Evolutionary conservation across 345 rosid species (phyloP).

Genomic region (Mercurialis annua): DNA sequence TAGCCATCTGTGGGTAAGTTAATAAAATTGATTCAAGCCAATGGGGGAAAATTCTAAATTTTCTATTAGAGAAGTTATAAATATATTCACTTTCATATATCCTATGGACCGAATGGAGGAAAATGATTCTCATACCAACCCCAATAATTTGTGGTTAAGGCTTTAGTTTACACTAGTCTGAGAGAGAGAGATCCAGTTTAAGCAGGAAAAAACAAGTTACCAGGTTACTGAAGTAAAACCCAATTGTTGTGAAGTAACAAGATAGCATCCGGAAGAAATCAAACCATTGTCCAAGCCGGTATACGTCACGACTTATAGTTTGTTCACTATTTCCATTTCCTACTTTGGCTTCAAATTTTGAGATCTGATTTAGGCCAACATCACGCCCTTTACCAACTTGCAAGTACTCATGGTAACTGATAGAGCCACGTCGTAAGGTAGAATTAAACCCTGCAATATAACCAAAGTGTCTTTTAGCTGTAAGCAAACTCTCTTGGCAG

Average conservation of each 20-base stretch:
- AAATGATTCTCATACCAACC: not conserved
- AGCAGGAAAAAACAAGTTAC: slow-evolving; percentile 37
- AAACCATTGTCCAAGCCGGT: slow-evolving; percentile 78
- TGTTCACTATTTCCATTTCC: slow-evolving; percentile 98
- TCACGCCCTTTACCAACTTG: slow-evolving; percentile 99
- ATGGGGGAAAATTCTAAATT: no score
- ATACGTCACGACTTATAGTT: slow-evolving; percentile 84
- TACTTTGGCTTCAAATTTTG: slow-evolving; percentile 95
- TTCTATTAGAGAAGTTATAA: not conserved
- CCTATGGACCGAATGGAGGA: not conserved
- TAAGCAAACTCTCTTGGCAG: slow-evolving; percentile 12
- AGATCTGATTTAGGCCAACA: slow-evolving; percentile 93
- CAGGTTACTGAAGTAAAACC: slow-evolving; percentile 90
- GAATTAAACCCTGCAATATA: slow-evolving; percentile 67
- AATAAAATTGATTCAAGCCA: no score
- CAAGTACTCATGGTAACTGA: slow-evolving; percentile 82
- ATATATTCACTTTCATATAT: not conserved
- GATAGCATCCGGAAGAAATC: slow-evolving; percentile 97
- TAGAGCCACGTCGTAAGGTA: slow-evolving; percentile 70
- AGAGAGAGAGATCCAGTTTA: not conserved
- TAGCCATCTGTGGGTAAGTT: not conserved
- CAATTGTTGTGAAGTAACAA: slow-evolving; percentile 92
- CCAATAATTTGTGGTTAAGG: not conserved
- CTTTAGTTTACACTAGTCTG: not conserved
- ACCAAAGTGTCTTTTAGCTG: slow-evolving; percentile 20